Conservation (phyloP, 1,284 basidiomycete species). For the Pseudozyma hubeiensis region DNA sequence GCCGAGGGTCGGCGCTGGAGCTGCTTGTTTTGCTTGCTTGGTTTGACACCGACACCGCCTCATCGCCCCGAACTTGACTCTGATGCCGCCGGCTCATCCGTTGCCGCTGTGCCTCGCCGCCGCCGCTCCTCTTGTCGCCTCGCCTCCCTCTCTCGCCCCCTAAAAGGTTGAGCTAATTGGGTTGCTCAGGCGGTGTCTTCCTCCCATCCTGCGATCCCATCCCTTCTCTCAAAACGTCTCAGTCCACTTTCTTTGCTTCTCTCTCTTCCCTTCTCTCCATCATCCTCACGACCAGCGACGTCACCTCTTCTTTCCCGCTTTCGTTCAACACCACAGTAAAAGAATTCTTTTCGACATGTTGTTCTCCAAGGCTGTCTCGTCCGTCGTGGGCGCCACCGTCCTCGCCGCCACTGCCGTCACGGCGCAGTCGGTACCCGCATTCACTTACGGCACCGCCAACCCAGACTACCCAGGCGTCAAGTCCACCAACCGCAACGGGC, state of each 20-base stretch:
- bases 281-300: not conserved
- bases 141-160: not conserved
- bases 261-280: conserved; percentile 6
- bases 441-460: conserved; percentile 59
- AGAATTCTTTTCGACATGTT: conserved; percentile 25
- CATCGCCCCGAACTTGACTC: not conserved
- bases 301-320: conserved; percentile 1
- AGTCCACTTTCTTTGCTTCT: not conserved
- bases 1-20: not conserved
- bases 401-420: conserved; percentile 26
- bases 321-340: not conserved
- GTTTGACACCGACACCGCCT: conserved; percentile 4
- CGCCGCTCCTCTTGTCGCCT: not conserved
- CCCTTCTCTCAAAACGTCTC: conserved; percentile 10
- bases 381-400: conserved; percentile 34
- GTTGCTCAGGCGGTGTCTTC: too few species aligned
- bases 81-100: not conserved
- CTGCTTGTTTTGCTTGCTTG: not conserved
- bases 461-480: conserved; percentile 58
- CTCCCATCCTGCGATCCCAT: not conserved
- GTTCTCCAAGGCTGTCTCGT: conserved; percentile 43
- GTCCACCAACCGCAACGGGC: conserved; percentile 48
- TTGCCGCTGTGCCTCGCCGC: conserved; percentile 3
- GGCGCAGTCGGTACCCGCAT: conserved; percentile 39
- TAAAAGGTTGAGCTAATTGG: too few species aligned